A percentile compares a stretch with the other conserved stretches of the same genome.
These are phyloP conservation scores for Corymbia maculata DNA, from an alignment of 345 rosid genomes.

Conservation along the genomic window DNA sequence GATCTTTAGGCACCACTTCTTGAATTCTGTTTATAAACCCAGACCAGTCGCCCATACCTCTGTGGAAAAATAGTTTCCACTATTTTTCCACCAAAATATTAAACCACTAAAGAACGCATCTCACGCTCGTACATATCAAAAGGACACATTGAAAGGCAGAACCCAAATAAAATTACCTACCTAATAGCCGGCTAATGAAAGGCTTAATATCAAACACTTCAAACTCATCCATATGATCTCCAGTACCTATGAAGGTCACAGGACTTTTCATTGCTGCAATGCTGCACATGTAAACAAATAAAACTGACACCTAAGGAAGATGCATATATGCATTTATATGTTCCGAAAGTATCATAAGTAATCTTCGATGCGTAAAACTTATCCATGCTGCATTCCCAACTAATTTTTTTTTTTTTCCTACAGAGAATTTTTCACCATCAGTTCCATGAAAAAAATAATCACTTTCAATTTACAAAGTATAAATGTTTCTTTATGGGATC, in stretches of 20 bases:
- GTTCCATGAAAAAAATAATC: not conserved
- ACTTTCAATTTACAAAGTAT: not conserved
- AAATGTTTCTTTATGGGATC: not conserved
- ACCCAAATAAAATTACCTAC: constrained; percentile 17
- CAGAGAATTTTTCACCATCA: not conserved
- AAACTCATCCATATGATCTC: constrained; percentile 94
- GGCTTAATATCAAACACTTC: constrained; percentile 93
- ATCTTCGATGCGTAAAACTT: not conserved
- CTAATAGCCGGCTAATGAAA: constrained; percentile 81
- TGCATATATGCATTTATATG: not conserved
- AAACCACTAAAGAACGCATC: not conserved
- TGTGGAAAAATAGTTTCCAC: not conserved
- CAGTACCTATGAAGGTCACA: constrained; percentile 89
- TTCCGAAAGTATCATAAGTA: not conserved
- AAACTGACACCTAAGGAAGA: not conserved
- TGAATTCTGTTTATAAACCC: constrained; percentile 97
- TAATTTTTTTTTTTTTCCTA: not conserved
- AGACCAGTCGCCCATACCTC: constrained; percentile 95
- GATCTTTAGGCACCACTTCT: constrained; percentile 93
- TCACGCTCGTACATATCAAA: not conserved
- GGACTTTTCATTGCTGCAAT: constrained; percentile 98
- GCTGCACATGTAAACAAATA: constrained; percentile 17
- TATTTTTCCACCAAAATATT: not conserved
- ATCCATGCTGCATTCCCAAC: not conserved
- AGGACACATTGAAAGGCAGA: not conserved